Evolutionary conservation across 2,329 filamentous ascomycete species (phyloP).

Genomic region (Aureobasidium lini): DNA sequence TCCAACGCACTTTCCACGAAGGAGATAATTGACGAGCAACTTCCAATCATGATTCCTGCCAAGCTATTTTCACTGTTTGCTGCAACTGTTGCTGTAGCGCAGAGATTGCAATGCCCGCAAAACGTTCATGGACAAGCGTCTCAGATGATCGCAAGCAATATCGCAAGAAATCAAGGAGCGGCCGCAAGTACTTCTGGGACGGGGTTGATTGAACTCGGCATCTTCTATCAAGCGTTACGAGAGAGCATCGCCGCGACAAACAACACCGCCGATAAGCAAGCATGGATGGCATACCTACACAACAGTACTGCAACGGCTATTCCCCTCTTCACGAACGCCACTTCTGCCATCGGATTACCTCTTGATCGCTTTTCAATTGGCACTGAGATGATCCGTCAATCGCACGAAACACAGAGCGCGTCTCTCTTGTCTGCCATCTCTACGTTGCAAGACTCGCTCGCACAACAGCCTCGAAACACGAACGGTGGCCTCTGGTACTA

Average conservation of each 20-base stretch:
- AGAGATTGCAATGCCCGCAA: neutral
- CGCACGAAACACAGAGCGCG: neutral
- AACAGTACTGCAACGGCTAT: neutral
- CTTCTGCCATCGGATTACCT: neutral
- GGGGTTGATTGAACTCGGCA: neutral
- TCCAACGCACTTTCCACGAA: too few relatives aligned
- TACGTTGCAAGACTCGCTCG: neutral
- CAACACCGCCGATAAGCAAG: neutral
- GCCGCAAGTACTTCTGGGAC: neutral
- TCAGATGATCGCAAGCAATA: neutral
- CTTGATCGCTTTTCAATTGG: neutral
- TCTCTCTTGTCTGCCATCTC: neutral
- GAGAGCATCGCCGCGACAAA: neutral
- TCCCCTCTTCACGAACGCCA: neutral
- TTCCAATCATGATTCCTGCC: too few relatives aligned
- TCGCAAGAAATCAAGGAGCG: neutral
- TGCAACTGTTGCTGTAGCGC: neutral
- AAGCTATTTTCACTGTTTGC: too few relatives aligned
- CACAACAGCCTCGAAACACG: neutral
- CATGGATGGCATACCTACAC: neutral
- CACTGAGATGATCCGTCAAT: neutral
- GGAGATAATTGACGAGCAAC: too few relatives aligned
- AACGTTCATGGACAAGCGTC: neutral
- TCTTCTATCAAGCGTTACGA: constrained; percentile 1
- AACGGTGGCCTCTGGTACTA: constrained; percentile 4